phyloP scores from a whole-genome alignment of 75 land plant species.

The Sequoiadendron giganteum region DNA sequence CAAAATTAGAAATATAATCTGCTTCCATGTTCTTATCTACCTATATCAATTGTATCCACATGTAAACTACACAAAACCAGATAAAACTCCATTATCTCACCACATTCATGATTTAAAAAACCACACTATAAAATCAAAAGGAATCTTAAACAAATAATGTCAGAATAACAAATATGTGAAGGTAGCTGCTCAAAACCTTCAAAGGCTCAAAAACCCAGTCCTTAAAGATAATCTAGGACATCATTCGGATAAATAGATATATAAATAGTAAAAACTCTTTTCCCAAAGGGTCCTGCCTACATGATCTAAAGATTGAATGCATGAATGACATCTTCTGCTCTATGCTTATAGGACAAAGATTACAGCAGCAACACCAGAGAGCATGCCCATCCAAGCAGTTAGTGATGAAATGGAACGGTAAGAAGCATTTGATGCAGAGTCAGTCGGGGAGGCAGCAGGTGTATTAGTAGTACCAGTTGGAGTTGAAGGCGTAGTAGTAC shows the following conservation, averaged over 20 bases:
- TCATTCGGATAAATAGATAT: neutral
- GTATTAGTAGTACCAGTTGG: too few relatives aligned
- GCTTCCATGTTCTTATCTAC: too few relatives aligned
- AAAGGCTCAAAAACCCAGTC: neutral
- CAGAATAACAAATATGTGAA: neutral
- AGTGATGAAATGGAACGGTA: neutral
- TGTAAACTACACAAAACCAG: too few relatives aligned
- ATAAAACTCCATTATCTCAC: neutral
- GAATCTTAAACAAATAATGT: neutral
- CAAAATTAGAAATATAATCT: neutral
- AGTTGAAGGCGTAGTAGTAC: neutral
- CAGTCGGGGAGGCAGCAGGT: neutral
- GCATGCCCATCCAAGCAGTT: neutral
- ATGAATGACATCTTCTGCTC: neutral
- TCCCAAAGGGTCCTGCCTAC: neutral
- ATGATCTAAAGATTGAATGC: neutral
- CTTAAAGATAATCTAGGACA: neutral
- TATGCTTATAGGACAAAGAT: neutral
- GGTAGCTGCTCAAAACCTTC: neutral
- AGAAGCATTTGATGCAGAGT: neutral
- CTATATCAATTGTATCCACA: too few relatives aligned
- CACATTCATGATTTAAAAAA: neutral
- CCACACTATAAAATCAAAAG: neutral
- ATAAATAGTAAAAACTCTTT: neutral
- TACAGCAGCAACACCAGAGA: neutral